Percentiles rank a stretch among this genome's conserved stretches.
Conservation (phyloP, 441 rosid species). For the Biscutella auriculata region DNA sequence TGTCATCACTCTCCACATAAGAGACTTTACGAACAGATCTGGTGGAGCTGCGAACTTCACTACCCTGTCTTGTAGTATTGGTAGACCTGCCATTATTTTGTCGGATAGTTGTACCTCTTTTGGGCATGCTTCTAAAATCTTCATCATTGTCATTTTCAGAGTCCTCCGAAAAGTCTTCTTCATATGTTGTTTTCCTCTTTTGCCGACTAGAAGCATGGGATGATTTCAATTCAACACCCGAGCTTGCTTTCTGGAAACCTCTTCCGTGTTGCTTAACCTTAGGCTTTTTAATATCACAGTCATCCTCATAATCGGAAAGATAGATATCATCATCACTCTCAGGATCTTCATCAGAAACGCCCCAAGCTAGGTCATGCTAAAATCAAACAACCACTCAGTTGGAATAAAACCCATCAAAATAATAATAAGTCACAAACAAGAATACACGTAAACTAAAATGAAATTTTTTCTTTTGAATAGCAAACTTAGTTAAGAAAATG, state of each 20-base stretch:
- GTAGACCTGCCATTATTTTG: slow-evolving; percentile 51
- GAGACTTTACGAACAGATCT: slow-evolving; percentile 94
- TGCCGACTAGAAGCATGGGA: slow-evolving; percentile 38
- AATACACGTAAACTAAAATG: neutral
- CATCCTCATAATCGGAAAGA: slow-evolving; percentile 66
- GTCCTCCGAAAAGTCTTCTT: slow-evolving; percentile 67
- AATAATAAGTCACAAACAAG: slow-evolving; percentile 6
- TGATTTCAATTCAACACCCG: slow-evolving; percentile 43
- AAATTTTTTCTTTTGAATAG: neutral
- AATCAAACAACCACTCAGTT: slow-evolving; percentile 8
- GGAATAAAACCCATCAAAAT: slow-evolving; percentile 9
- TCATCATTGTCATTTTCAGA: slow-evolving; percentile 57
- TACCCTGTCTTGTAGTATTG: slow-evolving; percentile 37
- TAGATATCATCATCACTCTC: slow-evolving; percentile 54
- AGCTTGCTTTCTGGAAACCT: slow-evolving; percentile 38
- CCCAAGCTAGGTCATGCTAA: slow-evolving; percentile 67
- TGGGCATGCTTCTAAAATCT: slow-evolving; percentile 47
- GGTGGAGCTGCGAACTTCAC: slow-evolving; percentile 80
- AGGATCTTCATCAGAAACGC: slow-evolving; percentile 64
- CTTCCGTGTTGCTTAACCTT: slow-evolving; percentile 55
- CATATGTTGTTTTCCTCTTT: slow-evolving; percentile 56
- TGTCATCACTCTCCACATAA: slow-evolving; percentile 97
- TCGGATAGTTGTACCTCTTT: slow-evolving; percentile 54
- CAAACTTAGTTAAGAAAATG: neutral
- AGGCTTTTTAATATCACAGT: slow-evolving; percentile 47